Percentiles rank a stretch among this genome's conserved stretches.
Conservation (phyloP, 2,329 filamentous ascomycete genomes). For the Neodidymelliopsis sp. region DNA sequence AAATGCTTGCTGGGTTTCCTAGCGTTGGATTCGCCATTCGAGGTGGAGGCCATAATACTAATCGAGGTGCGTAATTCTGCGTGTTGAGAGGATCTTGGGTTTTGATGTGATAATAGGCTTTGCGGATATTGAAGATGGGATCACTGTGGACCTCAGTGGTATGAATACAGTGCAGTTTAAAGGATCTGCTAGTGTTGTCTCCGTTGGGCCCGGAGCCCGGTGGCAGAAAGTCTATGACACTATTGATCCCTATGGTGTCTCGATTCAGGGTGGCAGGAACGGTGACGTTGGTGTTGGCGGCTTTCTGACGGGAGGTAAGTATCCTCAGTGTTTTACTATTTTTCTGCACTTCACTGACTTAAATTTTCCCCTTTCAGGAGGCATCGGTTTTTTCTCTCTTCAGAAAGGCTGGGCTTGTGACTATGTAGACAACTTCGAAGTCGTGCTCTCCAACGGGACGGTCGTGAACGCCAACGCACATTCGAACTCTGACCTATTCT, state of each 20-base stretch:
- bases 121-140: conserved; percentile 17
- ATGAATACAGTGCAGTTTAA: neutral
- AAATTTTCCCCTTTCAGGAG: conserved; percentile 26
- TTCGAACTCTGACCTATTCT: conserved; percentile 50
- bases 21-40: conserved; percentile 1
- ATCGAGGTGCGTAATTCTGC: conserved; percentile 16
- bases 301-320: conserved; percentile 12
- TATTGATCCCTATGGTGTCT: conserved; percentile 3
- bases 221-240: conserved; percentile 17
- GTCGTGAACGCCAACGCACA: conserved; percentile 51
- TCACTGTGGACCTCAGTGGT: conserved; percentile 20
- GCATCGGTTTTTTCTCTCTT: conserved; percentile 31
- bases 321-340: too few relatives aligned
- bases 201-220: conserved; percentile 12
- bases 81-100: neutral
- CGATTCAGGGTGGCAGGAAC: conserved; percentile 13
- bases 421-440: conserved; percentile 40
- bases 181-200: neutral
- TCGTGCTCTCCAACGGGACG: conserved; percentile 53
- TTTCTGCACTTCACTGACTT: too few relatives aligned
- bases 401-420: conserved; percentile 28
- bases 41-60: conserved; percentile 12
- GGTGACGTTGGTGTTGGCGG: conserved; percentile 9
- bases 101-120: neutral
- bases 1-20: neutral